Base-by-base conservation (phyloP, 805 yeast species). In the Spathaspora gorwiae region DNA sequence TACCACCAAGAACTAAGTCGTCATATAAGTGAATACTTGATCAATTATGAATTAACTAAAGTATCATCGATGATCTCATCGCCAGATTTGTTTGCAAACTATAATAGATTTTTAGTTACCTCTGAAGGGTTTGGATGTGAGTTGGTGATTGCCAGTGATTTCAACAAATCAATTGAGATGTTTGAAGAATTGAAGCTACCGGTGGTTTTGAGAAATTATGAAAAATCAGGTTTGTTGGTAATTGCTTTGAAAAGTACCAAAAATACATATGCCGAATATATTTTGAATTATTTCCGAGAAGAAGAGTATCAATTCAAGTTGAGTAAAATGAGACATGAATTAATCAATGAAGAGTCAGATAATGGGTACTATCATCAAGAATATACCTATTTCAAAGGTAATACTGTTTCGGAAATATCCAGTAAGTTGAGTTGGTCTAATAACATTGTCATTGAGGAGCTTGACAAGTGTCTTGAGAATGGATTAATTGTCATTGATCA, bases 21-120 rank as follows among this genome's bases (percentile, higher is more conserved):
- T 43, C 90, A 88, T 55, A 59, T 92, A 2, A 82, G 88, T 35
- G 96, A 87, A 54, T 90, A 80, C 60, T 66, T 87, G 49, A 55
- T 56, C 6, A 63, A 49, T 34, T 56, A 49, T 37, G 63, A 59
- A 44, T 56, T 71, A 37, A 60, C 64, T 3, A 58, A 54, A 37
- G 41, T 49, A 5, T 62, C 71, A 3, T 61, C 73, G 6, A 70
- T 71, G 67, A 60, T 68, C 26, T 67, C 76, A 4, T 47, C 62
- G 1, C 75, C 66, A 47, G 76, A 71, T 45, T 50, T 65, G n/a
- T 71, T 62, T 57, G 74, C 75, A 10, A 60, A 63, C 15, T 71
- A 69, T 52, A 71, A 71, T 43, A 57, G 75, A 31, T 68, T 56
- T 49, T 50, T 66, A 14, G 52, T 64, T 3, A 39, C 49, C n/a